Conservation (phyloP, 176 grass and related monocot genomes). For the Aegilops tauschii region DNA sequence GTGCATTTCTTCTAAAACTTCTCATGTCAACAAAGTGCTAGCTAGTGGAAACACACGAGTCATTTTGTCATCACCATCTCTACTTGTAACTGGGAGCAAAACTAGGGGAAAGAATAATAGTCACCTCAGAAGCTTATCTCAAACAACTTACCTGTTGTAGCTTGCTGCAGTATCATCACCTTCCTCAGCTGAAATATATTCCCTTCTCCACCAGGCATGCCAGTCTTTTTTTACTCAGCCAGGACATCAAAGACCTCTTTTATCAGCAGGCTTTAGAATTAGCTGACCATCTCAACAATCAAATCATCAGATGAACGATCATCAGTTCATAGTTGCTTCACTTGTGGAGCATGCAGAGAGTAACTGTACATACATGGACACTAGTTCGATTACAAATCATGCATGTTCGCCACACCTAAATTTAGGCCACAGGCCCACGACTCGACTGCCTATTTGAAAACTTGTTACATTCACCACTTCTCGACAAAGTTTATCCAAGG, state of each 20-base stretch:
- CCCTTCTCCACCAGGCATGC: conserved; percentile 87
- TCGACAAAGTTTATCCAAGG: no score
- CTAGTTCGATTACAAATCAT: no score
- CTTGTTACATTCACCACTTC: no score
- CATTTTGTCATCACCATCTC: background rate
- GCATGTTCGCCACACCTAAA: no score
- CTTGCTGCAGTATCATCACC: conserved; percentile 62
- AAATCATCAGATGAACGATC: conserved; percentile 66
- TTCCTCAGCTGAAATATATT: conserved; percentile 69
- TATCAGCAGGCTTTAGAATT: conserved; percentile 86
- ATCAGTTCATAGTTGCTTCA: conserved; percentile 43
- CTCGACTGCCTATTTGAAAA: no score
- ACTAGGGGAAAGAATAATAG: background rate
- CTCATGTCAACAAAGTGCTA: background rate
- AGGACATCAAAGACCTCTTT: conserved; percentile 78
- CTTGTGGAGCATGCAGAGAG: no score
- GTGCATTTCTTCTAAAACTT: no score
- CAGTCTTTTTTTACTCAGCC: conserved; percentile 75
- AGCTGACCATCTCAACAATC: conserved; percentile 52
- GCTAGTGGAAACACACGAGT: no score
- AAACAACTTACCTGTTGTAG: conserved; percentile 60
- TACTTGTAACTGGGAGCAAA: background rate
- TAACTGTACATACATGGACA: no score
- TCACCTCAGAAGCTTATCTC: conserved; percentile 77
- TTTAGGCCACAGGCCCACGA: no score